These are phyloP conservation scores for Collybia nuda DNA, from an alignment of 768 basidiomycete genomes.

Conservation along the genomic window DNA sequence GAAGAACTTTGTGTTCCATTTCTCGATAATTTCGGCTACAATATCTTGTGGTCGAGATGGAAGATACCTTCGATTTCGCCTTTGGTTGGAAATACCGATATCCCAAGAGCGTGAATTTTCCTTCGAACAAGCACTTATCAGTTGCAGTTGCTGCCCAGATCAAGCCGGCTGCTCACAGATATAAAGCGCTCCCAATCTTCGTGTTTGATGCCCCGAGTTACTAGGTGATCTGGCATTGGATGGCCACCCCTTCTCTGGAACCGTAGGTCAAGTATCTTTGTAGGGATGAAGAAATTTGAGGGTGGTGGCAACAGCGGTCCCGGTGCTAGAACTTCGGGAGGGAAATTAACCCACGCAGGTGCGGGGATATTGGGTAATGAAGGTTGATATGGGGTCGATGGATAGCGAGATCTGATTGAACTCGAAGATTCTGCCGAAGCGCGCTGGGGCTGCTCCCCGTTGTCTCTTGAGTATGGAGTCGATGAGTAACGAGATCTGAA, in stretches of 20 bases:
- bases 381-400: too few species aligned
- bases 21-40: constrained; percentile 13
- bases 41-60: constrained; percentile 20
- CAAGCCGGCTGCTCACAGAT: constrained; percentile 10
- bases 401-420: neutral
- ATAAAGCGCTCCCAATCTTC: constrained; percentile 19
- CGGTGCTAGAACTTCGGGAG: neutral
- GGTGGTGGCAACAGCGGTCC: neutral
- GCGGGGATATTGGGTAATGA: too few species aligned
- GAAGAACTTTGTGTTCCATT: constrained; percentile 19
- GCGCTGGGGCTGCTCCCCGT: neutral
- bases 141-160: neutral
- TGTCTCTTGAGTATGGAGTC: too few species aligned
- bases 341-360: neutral
- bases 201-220: constrained; percentile 7
- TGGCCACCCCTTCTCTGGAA: constrained; percentile 10
- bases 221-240: constrained; percentile 12
- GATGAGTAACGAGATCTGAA: neutral
- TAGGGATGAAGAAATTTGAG: neutral
- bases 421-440: too few species aligned
- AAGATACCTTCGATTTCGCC: neutral
- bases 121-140: constrained; percentile 6
- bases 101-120: constrained; percentile 17
- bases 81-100: neutral
- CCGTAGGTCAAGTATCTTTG: constrained; percentile 13